Percentiles rank a stretch among this genome's conserved stretches.
Conservation (phyloP, 2,329 filamentous ascomycete genomes). For the Fusarium pseudoanthophilum region DNA sequence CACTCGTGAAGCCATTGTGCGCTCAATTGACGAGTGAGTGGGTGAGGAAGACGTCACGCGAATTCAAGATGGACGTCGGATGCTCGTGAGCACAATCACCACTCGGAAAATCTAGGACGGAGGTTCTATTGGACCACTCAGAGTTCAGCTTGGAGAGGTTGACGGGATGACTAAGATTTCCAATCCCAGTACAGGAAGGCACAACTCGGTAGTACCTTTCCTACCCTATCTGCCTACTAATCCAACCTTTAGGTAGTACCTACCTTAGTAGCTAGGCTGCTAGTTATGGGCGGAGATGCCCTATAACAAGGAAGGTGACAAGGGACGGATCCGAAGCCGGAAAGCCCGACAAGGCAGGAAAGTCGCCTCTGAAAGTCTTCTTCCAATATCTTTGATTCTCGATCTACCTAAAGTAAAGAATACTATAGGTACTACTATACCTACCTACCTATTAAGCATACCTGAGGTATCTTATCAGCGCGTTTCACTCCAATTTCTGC, state of each 20-base stretch:
- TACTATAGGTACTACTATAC: neutral
- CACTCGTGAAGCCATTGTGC: slow-evolving; percentile 69
- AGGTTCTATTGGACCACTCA: slow-evolving; percentile 40
- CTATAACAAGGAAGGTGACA: slow-evolving; percentile 13
- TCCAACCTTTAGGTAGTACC: no score
- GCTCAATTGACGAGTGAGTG: slow-evolving; percentile 58
- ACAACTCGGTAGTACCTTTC: neutral
- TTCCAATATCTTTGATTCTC: slow-evolving; percentile 19
- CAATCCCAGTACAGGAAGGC: slow-evolving; percentile 12
- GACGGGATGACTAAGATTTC: slow-evolving; percentile 33
- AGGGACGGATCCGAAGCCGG: slow-evolving; percentile 31
- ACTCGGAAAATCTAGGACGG: slow-evolving; percentile 47
- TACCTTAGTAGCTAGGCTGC: neutral
- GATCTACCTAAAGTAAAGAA: neutral
- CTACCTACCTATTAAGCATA: neutral
- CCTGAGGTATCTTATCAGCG: neutral
- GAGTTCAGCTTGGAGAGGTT: slow-evolving; percentile 10
- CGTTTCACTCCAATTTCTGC: neutral
- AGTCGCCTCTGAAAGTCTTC: slow-evolving; percentile 13
- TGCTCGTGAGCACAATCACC: slow-evolving; percentile 36
- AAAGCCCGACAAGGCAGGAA: slow-evolving; percentile 21
- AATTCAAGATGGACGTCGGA: slow-evolving; percentile 40
- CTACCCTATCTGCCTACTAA: no score
- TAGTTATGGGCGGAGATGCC: slow-evolving; percentile 2
- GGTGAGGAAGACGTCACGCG: slow-evolving; percentile 42